Evolutionary conservation across 2,329 filamentous ascomycete genomes (phyloP), one percentile per base, ranked within the genome.

Genomic region (Talaromyces sp.): DNA sequence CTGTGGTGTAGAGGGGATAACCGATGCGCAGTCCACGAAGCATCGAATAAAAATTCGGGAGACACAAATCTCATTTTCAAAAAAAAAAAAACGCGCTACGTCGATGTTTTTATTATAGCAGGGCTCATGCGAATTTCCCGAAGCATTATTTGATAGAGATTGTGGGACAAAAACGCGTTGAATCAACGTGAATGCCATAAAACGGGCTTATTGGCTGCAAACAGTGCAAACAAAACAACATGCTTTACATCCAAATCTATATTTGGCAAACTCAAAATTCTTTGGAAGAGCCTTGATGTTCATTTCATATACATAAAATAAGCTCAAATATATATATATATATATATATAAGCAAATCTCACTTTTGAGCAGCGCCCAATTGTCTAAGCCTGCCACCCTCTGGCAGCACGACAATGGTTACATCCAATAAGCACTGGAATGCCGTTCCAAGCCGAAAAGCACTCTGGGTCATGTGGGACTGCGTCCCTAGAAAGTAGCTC

Each of bases 21-120:
- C 64, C 81, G 80, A 67, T 82, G 80, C 56, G 81, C 70, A n/a
- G 73, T 79, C 77, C 81, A 84, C 29, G 81, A 82, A n/a, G 77
- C 78, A 66, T 80, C 78, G 66, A 82, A 81, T 43, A 84, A 73
- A 11, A 80, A 78, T 58, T 78, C 61, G 27, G 59, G 59, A 17
- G 58, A 67, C 61, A 64, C 61, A 56, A 66, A 59, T 24, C 66
- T 65, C 72, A 75, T 75, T 21, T 52, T 62, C 32, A 5, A 35
- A 38, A 38, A 46, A 5, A 35, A 38, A 38, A 46, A n/a, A 38
- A n/a, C 35, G 35, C n/a, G 35, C 35, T 38, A 38, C 35, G 13
- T 17, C 14, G 6, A 38, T n/a, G 6, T 17, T 35, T 17, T 8
- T 38, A 38, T 38, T 38, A 17, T 38, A 38, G 35, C 14, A 38